A percentile compares a stretch with the other conserved stretches of the same genome.
Evolutionary conservation across 306 rosid genomes (phyloP).

Genomic region (Pterocarpus macrocarpus): DNA sequence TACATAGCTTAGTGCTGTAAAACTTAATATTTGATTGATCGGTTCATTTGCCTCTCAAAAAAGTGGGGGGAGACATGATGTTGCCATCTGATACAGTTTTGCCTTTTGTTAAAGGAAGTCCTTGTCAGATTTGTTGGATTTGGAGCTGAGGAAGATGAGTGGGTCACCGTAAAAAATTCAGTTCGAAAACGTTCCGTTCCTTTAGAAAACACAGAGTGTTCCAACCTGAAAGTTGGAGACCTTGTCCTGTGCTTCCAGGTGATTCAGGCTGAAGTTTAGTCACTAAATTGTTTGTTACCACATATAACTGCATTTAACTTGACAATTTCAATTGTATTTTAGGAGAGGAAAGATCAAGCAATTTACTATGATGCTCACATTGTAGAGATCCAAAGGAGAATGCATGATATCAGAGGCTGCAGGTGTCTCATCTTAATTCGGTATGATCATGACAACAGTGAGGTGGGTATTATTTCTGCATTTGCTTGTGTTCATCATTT

Average conservation of each 20-base stretch:
- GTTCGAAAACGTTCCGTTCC: constrained; percentile 92
- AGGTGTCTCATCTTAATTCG: constrained; percentile 82
- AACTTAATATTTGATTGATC: constrained; percentile 32
- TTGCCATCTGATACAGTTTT: constrained; percentile 54
- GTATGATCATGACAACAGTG: constrained; percentile 77
- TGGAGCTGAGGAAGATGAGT: constrained; percentile 94
- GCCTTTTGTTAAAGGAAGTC: constrained; percentile 88
- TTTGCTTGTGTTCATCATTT: neutral
- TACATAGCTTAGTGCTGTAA: constrained; percentile 27
- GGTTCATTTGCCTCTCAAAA: constrained; percentile 21
- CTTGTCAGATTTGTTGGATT: constrained; percentile 91
- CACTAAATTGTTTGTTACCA: neutral
- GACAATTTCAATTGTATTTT: constrained; percentile 27
- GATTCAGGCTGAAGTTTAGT: constrained; percentile 40
- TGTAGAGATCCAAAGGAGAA: constrained; percentile 77
- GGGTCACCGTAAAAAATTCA: constrained; percentile 73
- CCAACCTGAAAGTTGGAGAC: constrained; percentile 75
- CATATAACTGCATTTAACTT: constrained; percentile 37
- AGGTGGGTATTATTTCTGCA: constrained; percentile 62
- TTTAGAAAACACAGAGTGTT: constrained; percentile 76
- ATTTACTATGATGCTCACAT: constrained; percentile 87
- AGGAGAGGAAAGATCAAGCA: constrained; percentile 94
- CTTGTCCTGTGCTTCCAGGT: constrained; percentile 93
- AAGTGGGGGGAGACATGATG: neutral
- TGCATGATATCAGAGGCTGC: constrained; percentile 97